Percentiles rank a stretch among this genome's conserved stretches.
These are phyloP conservation scores for Sporothrix curviconia DNA, from an alignment of 2,329 filamentous ascomycete species.

Conservation along the genomic window DNA sequence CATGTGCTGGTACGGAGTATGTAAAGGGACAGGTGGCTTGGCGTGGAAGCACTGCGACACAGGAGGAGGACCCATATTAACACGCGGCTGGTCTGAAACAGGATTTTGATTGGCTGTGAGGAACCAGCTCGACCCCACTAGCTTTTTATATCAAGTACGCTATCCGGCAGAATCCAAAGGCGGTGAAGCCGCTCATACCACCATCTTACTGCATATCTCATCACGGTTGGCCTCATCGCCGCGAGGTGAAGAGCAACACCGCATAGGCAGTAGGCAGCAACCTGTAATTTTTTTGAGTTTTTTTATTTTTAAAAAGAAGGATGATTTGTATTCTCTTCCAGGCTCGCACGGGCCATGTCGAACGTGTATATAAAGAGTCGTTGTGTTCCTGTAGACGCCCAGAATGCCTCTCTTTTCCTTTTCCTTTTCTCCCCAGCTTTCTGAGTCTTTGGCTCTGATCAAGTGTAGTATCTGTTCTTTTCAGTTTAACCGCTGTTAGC, in stretches of 20 bases:
- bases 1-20: neutral
- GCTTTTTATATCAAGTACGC: neutral
- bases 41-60: slow-evolving; percentile 1
- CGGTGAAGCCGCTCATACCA: slow-evolving; percentile 1
- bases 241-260: too few relatives aligned
- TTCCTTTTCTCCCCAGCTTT: slow-evolving; percentile 44
- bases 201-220: neutral
- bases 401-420: slow-evolving; percentile 29
- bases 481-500: slow-evolving; percentile 90
- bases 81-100: slow-evolving; percentile 11
- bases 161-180: slow-evolving; percentile 12
- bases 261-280: too few relatives aligned
- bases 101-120: slow-evolving; percentile 2
- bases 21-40: slow-evolving; percentile 13
- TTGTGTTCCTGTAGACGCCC: neutral
- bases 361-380: neutral
- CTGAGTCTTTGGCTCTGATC: slow-evolving; percentile 66
- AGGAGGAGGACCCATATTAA: neutral
- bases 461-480: slow-evolving; percentile 95
- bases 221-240: neutral
- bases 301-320: neutral
- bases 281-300: too few relatives aligned
- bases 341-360: slow-evolving; percentile 1
- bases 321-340: neutral
- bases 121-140: neutral